Evolutionary conservation across 768 basidiomycete genomes (phyloP), one percentile per base, ranked within the genome.

Genomic region (Polyporus arcularius): DNA sequence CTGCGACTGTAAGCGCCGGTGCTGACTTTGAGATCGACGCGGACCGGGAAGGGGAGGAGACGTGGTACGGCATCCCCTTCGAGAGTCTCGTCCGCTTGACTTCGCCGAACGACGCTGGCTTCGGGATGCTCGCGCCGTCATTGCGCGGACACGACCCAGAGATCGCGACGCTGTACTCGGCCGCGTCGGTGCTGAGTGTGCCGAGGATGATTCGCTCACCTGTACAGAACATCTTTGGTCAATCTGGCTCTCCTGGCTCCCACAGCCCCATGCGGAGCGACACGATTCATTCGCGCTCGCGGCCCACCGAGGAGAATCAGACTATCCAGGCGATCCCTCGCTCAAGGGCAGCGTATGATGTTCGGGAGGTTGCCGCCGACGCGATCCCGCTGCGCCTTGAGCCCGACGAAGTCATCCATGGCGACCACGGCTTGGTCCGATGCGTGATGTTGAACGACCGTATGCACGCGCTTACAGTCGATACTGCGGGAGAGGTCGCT

Each of bases 391-490:
- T 87, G 2, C 70, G 63, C 50, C 48, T 70, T 0, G 70, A 73
- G 3, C 90, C 96, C 0, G 92, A 93, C 64, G 82, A 84, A 56
- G 73, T 89, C 12, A 89, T 96, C 39, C 66, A 73, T 7, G 96
- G 96, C 1, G 86, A 86, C 53, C 81, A 84, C 62, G 96, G 96
- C 4, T 82, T 98, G 26, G 88, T 97, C 51, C 82, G 96, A 38
- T 88, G 86, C 7, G 76, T 91, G 43, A 78, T 96, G 49, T 76
- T 98, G 43, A 97, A 93, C 72, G 94, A 98, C 70, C 82, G 92
- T 60, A 80, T 94, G 65, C 95, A 98, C 69, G 94, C 90, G 18
- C 76, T 99, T 46, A 94, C 94, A 0, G 88, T 97, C 43, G 90
- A 98, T 69, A 96, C 94, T 0, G 80, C 83, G 1, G 94, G 95